phyloP scores from a whole-genome alignment of 140 eudicot genomes.

The Bidens hawaiensis region DNA sequence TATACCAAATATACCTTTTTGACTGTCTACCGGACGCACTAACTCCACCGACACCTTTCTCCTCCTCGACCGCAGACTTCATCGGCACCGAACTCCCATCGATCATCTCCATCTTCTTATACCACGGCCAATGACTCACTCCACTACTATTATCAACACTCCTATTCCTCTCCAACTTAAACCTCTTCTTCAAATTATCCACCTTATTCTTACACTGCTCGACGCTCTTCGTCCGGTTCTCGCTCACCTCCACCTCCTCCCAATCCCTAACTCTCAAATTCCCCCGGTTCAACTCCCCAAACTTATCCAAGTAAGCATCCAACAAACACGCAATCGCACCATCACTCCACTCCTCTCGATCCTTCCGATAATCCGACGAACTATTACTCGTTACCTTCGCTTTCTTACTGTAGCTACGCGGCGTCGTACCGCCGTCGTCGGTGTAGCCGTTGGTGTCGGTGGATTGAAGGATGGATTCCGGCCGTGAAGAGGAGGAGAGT shows the following conservation, averaged over 20 bases:
- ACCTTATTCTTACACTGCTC: constrained; percentile 91
- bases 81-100: constrained; percentile 55
- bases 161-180: constrained; percentile 77
- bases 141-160: constrained; percentile 34
- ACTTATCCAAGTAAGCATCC: constrained; percentile 79
- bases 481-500: too few species aligned
- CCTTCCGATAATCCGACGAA: constrained; percentile 64
- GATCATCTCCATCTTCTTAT: constrained; percentile 72
- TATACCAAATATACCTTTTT: constrained; percentile 45
- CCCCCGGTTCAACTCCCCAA: constrained; percentile 67
- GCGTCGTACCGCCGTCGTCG: constrained; percentile 61
- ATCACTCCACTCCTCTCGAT: constrained; percentile 92
- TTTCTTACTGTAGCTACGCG: constrained; percentile 40
- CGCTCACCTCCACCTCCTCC: constrained; percentile 78
- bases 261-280: constrained; percentile 87
- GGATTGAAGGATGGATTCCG: constrained; percentile 11
- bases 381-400: constrained; percentile 25
- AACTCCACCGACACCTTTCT: constrained; percentile 35
- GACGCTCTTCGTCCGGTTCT: too few species aligned
- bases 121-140: constrained; percentile 94
- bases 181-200: constrained; percentile 93
- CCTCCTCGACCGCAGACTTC: constrained; percentile 61
- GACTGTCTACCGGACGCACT: constrained; percentile 44
- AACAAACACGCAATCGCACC: constrained; percentile 71
- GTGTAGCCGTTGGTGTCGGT: constrained; percentile 41